Evolutionary conservation across 352 stramenopile species (phyloP).

Genomic region (Phytophthora capsici): DNA sequence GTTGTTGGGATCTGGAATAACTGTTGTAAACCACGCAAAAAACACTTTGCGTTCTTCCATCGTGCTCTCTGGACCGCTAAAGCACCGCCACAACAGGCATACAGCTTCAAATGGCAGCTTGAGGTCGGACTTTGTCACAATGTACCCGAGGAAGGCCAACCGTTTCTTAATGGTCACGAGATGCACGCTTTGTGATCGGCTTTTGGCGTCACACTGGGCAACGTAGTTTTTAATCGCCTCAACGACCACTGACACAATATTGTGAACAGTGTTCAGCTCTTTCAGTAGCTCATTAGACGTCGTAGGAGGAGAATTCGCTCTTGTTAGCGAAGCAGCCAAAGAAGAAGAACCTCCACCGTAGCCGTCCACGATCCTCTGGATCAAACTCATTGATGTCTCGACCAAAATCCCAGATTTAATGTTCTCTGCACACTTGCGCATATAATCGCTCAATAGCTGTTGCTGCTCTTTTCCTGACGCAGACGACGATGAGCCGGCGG

Average conservation of each 20-base stretch:
- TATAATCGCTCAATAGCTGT: conserved; percentile 72
- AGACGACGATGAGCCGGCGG: conserved; percentile 48
- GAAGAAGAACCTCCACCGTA: conserved; percentile 40
- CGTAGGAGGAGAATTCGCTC: conserved; percentile 35
- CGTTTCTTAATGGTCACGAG: conserved; percentile 45
- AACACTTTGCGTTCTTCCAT: conserved; percentile 60
- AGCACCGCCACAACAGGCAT: conserved; percentile 66
- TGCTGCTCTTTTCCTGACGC: conserved; percentile 74
- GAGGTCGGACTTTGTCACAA: conserved; percentile 77
- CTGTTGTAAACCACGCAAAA: conserved; percentile 74
- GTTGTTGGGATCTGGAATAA: conserved; percentile 75
- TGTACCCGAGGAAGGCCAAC: conserved; percentile 77
- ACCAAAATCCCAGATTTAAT: conserved; percentile 62
- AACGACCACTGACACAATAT: conserved; percentile 64
- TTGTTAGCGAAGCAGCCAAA: conserved; percentile 47
- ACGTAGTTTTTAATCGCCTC: conserved; percentile 63
- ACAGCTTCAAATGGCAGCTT: conserved; percentile 71
- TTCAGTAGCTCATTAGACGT: conserved; percentile 69
- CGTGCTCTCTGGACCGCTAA: conserved; percentile 42
- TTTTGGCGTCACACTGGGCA: conserved; percentile 20
- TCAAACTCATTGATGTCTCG: conserved; percentile 80
- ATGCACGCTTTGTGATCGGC: conserved; percentile 10
- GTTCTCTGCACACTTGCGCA: conserved; percentile 75
- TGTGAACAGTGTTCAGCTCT: conserved; percentile 67
- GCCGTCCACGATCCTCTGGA: conserved; percentile 72